Evolutionary conservation across 257 asterid species (phyloP).

Genomic region (Solanum clarkiae): DNA sequence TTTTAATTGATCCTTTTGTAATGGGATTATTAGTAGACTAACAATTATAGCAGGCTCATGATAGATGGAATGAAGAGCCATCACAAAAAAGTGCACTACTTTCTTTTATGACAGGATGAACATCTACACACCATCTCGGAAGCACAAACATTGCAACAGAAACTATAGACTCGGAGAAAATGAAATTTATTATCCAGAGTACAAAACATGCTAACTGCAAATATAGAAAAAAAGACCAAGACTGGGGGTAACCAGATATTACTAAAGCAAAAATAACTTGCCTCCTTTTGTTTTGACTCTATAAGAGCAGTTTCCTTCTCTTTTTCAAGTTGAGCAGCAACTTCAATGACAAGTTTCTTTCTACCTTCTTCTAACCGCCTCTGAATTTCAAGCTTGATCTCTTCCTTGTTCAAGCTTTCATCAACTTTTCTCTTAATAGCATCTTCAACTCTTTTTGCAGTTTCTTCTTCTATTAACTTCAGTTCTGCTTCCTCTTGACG

Average conservation of each 20-base stretch:
- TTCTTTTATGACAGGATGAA: background rate
- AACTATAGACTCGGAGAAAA: background rate
- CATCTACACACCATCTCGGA: background rate
- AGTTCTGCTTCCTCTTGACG: constrained; percentile 89
- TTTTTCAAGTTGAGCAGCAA: constrained; percentile 73
- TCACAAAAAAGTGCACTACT: background rate
- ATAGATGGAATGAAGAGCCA: background rate
- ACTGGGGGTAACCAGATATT: background rate
- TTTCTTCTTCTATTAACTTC: constrained; percentile 91
- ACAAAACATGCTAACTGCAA: background rate
- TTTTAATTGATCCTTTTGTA: background rate
- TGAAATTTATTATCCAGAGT: background rate
- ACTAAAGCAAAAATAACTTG: constrained; percentile 16
- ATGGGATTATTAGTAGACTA: background rate
- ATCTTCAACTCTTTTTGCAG: constrained; percentile 66
- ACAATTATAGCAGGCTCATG: background rate
- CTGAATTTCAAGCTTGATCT: constrained; percentile 49
- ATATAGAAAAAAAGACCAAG: background rate
- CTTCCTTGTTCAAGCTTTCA: constrained; percentile 60
- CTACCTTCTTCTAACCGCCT: constrained; percentile 76
- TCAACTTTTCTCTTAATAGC: constrained; percentile 67
- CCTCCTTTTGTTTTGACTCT: constrained; percentile 69
- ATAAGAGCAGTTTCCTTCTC: constrained; percentile 63
- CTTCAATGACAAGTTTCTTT: constrained; percentile 61
- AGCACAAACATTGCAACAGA: background rate